Evolutionary conservation across 371 early-diverging fungal genomes (phyloP), one percentile per base, ranked within the genome.

Genomic region (Mortierella sp.): DNA sequence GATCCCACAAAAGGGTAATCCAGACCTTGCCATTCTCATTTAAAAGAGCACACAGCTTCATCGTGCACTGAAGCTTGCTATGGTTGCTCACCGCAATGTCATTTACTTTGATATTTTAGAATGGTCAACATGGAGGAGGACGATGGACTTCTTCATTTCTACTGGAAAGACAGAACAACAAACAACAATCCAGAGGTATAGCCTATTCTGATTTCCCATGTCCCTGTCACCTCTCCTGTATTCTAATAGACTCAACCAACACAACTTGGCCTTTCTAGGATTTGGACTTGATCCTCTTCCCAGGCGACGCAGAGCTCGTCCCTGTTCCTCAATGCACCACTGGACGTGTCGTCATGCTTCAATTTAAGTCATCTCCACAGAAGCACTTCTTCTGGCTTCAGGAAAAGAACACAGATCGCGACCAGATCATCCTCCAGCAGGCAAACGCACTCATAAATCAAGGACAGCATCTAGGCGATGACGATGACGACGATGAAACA

Each of bases 371-470:
- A 0, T 92, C 93, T 4, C 82, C 84, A 65, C 89, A 90, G 75
- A 88, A 90, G 46, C 75, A 87, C 51, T 94, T 95, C 80, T 93
- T 92, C 66, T 95, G 95, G 95, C 89, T 94, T 85, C 95, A 95
- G 72, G 90, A 87, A 60, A 82, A 86, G 43, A 85, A 87, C 57
- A 84, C 81, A 26, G 86, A 85, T 18, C 83, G 85, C 66, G 91
- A 91, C 63, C 84, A 82, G 43, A 89, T 87, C 62, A 57, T 86
- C 25, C 80, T 84, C 60, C 74, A 64, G 7, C 81, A 84, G 50
- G 86, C 90, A 26, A 91, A 91, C 67, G 73, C 81, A 44, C 79
- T 89, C 60, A 88, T 92, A 64, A 88, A 88, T 64, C 86, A 90
- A 29, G 69, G 70, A 0, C 37, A 37, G 9, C 37, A 9, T 9